Percentiles rank a stretch among this genome's conserved stretches.
phyloP scores from a whole-genome alignment of 2,329 filamentous ascomycete species.

The Nemania sp. region DNA sequence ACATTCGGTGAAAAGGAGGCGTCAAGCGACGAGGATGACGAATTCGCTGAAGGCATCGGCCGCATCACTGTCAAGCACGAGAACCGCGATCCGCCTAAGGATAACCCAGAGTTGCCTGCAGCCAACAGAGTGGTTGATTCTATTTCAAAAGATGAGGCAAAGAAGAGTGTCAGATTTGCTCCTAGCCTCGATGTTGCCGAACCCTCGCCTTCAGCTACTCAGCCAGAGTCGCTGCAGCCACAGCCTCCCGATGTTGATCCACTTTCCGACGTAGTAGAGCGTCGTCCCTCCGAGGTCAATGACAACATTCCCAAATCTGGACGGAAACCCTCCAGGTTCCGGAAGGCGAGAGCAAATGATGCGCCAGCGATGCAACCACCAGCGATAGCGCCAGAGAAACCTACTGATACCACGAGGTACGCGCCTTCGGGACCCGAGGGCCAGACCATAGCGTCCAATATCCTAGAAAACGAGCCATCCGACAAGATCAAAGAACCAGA shows the following conservation, averaged over 20 bases:
- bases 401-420: slow-evolving; percentile 47
- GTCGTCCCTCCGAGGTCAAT: slow-evolving; percentile 32
- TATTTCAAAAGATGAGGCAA: slow-evolving; percentile 17
- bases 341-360: slow-evolving; percentile 44
- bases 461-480: slow-evolving; percentile 59
- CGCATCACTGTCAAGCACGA: slow-evolving; percentile 45
- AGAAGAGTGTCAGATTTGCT: slow-evolving; percentile 41
- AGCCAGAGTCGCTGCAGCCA: slow-evolving; percentile 20
- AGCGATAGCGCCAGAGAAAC: slow-evolving; percentile 46
- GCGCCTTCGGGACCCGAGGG: slow-evolving; percentile 57
- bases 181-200: slow-evolving; percentile 38
- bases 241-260: slow-evolving; percentile 48
- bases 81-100: slow-evolving; percentile 5
- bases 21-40: slow-evolving; percentile 48
- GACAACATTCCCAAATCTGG: slow-evolving; percentile 19
- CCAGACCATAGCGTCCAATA: slow-evolving; percentile 60
- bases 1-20: slow-evolving; percentile 45
- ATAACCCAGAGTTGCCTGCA: slow-evolving; percentile 33
- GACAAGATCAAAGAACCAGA: slow-evolving; percentile 52
- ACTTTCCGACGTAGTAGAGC: slow-evolving; percentile 58
- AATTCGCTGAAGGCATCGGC: slow-evolving; percentile 45
- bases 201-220: slow-evolving; percentile 35
- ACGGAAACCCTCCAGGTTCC: slow-evolving; percentile 59
- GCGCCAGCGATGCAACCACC: slow-evolving; percentile 21
- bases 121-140: not conserved